phyloP scores from a whole-genome alignment of 176 grass and related monocot species.

The Canna indica region DNA sequence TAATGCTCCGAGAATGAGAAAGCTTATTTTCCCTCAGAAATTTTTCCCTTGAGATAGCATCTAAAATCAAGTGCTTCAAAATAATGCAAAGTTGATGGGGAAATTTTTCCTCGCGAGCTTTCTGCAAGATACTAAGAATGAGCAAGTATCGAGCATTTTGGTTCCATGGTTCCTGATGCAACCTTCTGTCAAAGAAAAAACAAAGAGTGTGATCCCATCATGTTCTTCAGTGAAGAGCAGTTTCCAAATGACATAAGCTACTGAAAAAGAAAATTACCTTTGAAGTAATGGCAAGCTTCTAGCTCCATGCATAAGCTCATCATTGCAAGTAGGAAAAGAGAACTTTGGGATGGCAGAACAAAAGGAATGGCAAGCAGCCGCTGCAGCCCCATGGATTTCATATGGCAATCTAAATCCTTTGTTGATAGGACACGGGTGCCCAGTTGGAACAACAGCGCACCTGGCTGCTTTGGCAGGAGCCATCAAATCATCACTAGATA shows the following conservation, averaged over 20 bases:
- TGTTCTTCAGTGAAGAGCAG: neutral
- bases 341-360: slow-evolving; percentile 53
- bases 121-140: slow-evolving; percentile 67
- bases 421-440: slow-evolving; percentile 13
- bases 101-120: slow-evolving; percentile 77
- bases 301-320: slow-evolving; percentile 33
- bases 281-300: slow-evolving; percentile 41
- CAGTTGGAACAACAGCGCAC: slow-evolving; percentile 43
- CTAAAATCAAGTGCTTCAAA: slow-evolving; percentile 51
- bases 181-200: slow-evolving; percentile 41
- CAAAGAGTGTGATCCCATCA: neutral
- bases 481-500: slow-evolving; percentile 66
- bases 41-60: slow-evolving; percentile 41
- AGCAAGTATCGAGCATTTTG: slow-evolving; percentile 61
- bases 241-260: slow-evolving; percentile 15
- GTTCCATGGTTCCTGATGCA: slow-evolving; percentile 88
- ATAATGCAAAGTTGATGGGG: slow-evolving; percentile 40
- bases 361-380: slow-evolving; percentile 65
- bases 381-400: slow-evolving; percentile 65
- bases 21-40: slow-evolving; percentile 29
- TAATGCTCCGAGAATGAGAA: slow-evolving; percentile 36
- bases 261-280: slow-evolving; percentile 41
- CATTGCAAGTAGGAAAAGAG: slow-evolving; percentile 71
- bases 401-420: slow-evolving; percentile 48
- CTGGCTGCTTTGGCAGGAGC: slow-evolving; percentile 66